A percentile compares a stretch with the other conserved stretches of the same genome.
Evolutionary conservation across 1,284 basidiomycete genomes (phyloP).

Genomic region (Pascua guehoae): DNA sequence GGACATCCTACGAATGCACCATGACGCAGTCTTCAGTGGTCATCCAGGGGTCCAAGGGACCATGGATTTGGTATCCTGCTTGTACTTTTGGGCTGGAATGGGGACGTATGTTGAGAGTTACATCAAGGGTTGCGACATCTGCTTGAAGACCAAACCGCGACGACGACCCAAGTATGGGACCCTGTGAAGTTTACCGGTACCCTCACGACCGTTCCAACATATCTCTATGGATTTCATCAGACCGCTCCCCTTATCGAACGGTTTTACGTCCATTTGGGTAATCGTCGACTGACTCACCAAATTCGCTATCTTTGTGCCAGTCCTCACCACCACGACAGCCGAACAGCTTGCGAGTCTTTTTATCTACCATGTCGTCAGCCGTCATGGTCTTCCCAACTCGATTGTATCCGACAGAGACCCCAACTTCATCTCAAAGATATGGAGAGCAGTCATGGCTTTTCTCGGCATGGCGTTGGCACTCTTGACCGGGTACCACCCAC

Average conservation of each 20-base stretch:
- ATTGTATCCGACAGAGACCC: too few relatives aligned
- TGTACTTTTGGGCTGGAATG: too few relatives aligned
- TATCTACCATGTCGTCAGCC: too few relatives aligned
- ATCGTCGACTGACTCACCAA: constrained; percentile 53
- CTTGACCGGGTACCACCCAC: constrained; percentile 28
- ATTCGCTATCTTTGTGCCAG: constrained; percentile 49
- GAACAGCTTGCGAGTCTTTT: too few relatives aligned
- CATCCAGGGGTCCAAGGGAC: too few relatives aligned
- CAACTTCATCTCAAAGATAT: neutral
- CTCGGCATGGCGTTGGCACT: neutral
- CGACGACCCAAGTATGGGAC: constrained; percentile 38
- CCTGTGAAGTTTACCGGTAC: constrained; percentile 49
- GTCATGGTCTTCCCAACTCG: too few relatives aligned
- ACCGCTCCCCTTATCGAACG: constrained; percentile 47
- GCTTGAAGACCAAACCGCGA: constrained; percentile 48
- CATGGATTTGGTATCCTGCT: too few relatives aligned
- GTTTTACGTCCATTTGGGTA: constrained; percentile 50
- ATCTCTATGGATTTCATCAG: constrained; percentile 55
- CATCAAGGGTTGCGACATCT: constrained; percentile 46
- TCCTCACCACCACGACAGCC: too few relatives aligned
- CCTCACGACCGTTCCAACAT: constrained; percentile 18
- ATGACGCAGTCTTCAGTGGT: too few relatives aligned
- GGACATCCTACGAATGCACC: too few relatives aligned
- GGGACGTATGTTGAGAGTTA: too few relatives aligned
- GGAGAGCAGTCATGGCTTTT: neutral